A percentile compares a stretch with the other conserved stretches of the same genome.
phyloP scores from a whole-genome alignment of 1,139 yeast species.

The Kodamaea plutei region DNA sequence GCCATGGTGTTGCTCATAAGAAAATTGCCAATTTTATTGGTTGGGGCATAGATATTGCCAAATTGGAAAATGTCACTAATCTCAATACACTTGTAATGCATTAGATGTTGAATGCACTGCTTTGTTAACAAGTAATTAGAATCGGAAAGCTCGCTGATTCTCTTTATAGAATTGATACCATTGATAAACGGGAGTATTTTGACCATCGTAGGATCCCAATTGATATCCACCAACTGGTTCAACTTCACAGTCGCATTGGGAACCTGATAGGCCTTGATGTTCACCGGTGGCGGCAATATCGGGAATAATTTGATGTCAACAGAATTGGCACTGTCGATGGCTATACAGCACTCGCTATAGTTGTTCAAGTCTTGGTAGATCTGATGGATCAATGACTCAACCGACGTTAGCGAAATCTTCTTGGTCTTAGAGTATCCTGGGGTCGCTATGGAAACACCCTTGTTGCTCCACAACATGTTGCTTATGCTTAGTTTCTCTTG shows the following conservation, averaged over 20 bases:
- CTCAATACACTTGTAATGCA: slow-evolving; percentile 83
- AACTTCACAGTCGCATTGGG: slow-evolving; percentile 82
- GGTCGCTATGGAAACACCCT: slow-evolving; percentile 18
- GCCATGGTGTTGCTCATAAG: slow-evolving; percentile 59
- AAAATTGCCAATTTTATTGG: slow-evolving; percentile 69
- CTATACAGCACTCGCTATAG: slow-evolving; percentile 93
- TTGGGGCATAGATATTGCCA: slow-evolving; percentile 82
- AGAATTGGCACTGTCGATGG: slow-evolving; percentile 83
- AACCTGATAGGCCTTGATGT: slow-evolving; percentile 70
- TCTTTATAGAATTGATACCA: slow-evolving; percentile 79
- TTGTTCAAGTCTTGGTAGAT: slow-evolving; percentile 89
- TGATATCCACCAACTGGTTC: slow-evolving; percentile 69
- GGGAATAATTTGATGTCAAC: slow-evolving; percentile 93
- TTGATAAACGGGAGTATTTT: slow-evolving; percentile 80
- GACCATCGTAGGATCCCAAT: slow-evolving; percentile 97
- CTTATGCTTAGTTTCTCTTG: slow-evolving; percentile 9
- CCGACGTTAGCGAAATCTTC: slow-evolving; percentile 51
- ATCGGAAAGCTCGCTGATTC: slow-evolving; percentile 74
- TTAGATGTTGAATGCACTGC: slow-evolving; percentile 85
- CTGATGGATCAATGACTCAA: slow-evolving; percentile 81
- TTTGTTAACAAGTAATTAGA: slow-evolving; percentile 76
- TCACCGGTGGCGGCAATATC: slow-evolving; percentile 77
- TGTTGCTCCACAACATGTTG: slow-evolving; percentile 8
- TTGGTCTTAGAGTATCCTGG: slow-evolving; percentile 43
- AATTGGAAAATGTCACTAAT: slow-evolving; percentile 87